Conservation (phyloP, 768 basidiomycete genomes). For the Dentipellis fragilis region DNA sequence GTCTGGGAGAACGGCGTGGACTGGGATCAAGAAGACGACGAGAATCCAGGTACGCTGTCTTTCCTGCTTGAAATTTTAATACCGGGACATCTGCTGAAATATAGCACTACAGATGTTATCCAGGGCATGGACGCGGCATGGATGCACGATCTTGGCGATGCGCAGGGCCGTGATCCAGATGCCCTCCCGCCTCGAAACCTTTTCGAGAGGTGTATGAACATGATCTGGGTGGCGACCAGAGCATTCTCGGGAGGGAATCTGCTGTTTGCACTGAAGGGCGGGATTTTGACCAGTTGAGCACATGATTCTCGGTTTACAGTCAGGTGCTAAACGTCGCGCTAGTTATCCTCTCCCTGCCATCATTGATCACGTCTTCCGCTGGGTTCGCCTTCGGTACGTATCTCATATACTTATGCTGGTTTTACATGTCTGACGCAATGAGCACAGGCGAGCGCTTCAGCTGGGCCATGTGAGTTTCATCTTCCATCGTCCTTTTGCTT, state of each 20-base stretch:
- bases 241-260: constrained; percentile 47
- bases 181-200: constrained; percentile 57
- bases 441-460: constrained; percentile 47
- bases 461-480: constrained; percentile 55
- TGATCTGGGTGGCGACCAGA: constrained; percentile 29
- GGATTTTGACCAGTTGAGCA: constrained; percentile 41
- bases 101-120: constrained; percentile 32
- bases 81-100: not conserved
- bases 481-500: not conserved
- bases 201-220: constrained; percentile 41
- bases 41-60: constrained; percentile 43
- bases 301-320: not conserved
- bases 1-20: constrained; percentile 37
- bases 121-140: constrained; percentile 39
- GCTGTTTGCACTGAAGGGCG: constrained; percentile 65
- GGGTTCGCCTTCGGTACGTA: constrained; percentile 47
- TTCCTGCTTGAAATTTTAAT: not conserved
- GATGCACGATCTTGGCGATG: constrained; percentile 41
- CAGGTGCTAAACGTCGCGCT: not conserved
- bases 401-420: not conserved
- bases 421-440: constrained; percentile 3
- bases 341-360: constrained; percentile 54
- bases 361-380: constrained; percentile 44
- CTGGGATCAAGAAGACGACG: constrained; percentile 45
- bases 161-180: constrained; percentile 59